Evolutionary conservation across 768 basidiomycete species (phyloP).

Genomic region (Trametes villosa): DNA sequence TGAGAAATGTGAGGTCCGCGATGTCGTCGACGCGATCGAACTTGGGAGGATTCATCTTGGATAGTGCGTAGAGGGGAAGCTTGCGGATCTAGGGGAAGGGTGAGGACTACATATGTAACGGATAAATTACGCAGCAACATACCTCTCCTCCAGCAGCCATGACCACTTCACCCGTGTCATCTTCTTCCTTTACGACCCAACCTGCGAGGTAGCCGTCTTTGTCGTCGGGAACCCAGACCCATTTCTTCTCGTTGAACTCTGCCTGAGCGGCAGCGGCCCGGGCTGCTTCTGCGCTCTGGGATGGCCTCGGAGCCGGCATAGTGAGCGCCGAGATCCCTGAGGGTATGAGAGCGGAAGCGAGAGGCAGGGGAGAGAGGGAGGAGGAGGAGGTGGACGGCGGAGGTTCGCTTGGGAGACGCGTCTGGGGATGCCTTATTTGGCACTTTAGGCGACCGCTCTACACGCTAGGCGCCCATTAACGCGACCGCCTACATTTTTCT

Average conservation of each 20-base stretch:
- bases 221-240: conserved; percentile 97
- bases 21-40: conserved; percentile 98
- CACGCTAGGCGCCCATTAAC: conserved; percentile 1
- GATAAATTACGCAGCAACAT: conserved; percentile 17
- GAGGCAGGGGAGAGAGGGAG: conserved; percentile 11
- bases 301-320: conserved; percentile 43
- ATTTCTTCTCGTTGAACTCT: conserved; percentile 97
- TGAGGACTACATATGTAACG: background rate
- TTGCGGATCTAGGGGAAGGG: conserved; percentile 52
- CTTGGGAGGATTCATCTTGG: conserved; percentile 98
- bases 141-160: conserved; percentile 88
- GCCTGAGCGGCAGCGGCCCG: conserved; percentile 88
- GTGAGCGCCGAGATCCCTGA: background rate
- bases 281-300: conserved; percentile 67
- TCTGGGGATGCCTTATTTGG: conserved; percentile 15
- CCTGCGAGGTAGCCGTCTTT: conserved; percentile 93
- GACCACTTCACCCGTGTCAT: conserved; percentile 81
- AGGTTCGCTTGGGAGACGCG: conserved; percentile 12
- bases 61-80: conserved; percentile 79
- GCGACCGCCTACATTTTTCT: background rate
- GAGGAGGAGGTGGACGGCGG: too few relatives aligned
- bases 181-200: conserved; percentile 89
- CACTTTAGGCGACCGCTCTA: background rate
- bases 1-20: conserved; percentile 95
- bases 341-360: conserved; percentile 11